These are phyloP conservation scores for Gamarada debralockiae DNA, from an alignment of 495 filamentous ascomycete species.

Conservation along the genomic window DNA sequence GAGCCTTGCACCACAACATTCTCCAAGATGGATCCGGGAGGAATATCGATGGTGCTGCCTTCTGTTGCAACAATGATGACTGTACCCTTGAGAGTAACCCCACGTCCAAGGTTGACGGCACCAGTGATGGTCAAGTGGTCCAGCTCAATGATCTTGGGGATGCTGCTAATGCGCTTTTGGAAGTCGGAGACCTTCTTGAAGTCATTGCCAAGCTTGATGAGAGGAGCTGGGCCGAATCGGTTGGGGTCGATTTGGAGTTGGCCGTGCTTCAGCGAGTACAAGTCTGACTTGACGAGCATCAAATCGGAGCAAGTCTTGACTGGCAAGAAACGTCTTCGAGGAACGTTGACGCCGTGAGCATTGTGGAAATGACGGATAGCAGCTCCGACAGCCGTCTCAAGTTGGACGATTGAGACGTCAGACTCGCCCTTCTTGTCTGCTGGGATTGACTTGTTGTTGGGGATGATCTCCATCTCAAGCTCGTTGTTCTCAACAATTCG, in stretches of 20 bases:
- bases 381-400: constrained; percentile 97
- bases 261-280: constrained; percentile 99
- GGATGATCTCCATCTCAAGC: constrained; percentile 99
- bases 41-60: constrained; percentile 96
- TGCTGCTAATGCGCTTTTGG: constrained; percentile 93
- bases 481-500: constrained; percentile 98
- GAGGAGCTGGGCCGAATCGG: constrained; percentile 95
- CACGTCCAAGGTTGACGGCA: constrained; percentile 91
- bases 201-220: constrained; percentile 98
- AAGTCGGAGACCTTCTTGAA: constrained; percentile 99
- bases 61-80: constrained; percentile 99
- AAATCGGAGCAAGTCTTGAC: constrained; percentile 99
- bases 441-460: constrained; percentile 97
- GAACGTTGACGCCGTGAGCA: constrained; percentile 98
- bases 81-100: constrained; percentile 96
- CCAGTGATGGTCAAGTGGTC: constrained; percentile 98
- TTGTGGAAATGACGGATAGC: constrained; percentile 99
- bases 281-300: constrained; percentile 99
- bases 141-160: constrained; percentile 96
- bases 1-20: constrained; percentile 99
- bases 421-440: constrained; percentile 99
- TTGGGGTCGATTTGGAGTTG: constrained; percentile 93
- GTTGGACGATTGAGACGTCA: constrained; percentile 93
- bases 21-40: constrained; percentile 92
- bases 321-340: constrained; percentile 94